These are phyloP conservation scores for Neurospora sp. DNA, from an alignment of 495 filamentous ascomycete genomes.

Conservation along the genomic window DNA sequence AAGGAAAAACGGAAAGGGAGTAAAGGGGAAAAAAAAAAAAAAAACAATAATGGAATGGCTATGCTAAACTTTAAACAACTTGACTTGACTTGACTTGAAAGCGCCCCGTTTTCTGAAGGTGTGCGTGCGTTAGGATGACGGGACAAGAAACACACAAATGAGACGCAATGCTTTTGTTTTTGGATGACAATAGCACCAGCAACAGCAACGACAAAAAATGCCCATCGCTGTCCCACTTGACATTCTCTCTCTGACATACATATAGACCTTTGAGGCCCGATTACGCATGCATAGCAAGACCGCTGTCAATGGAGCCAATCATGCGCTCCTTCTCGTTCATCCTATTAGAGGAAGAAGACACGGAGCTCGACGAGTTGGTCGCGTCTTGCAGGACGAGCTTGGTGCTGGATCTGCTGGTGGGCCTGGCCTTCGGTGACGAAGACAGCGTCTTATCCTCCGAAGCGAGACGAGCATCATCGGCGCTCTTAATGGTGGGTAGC, in stretches of 20 bases:
- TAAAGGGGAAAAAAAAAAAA: not conserved
- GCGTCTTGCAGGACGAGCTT: not conserved
- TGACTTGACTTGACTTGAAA: not conserved
- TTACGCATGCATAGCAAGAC: slow-evolving; percentile 6
- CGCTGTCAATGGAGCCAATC: slow-evolving; percentile 6
- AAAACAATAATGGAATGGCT: not conserved
- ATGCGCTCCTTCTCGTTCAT: not conserved
- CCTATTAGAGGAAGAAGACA: not conserved
- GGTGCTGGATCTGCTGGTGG: not conserved
- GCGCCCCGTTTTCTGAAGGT: not conserved
- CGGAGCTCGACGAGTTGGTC: not conserved
- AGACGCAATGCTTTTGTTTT: not conserved
- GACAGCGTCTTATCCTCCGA: slow-evolving; percentile 3
- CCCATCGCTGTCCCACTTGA: not conserved
- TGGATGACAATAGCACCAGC: not conserved
- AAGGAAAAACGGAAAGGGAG: not conserved
- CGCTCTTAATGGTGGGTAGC: slow-evolving; percentile 27
- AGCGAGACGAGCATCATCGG: slow-evolving; percentile 1
- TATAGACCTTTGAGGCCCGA: not conserved
- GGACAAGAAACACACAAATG: not conserved
- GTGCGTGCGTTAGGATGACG: not conserved
- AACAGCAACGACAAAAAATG: not conserved
- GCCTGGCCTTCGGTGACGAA: not conserved
- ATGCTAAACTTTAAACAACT: slow-evolving; percentile 2
- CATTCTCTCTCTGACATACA: not conserved